Conservation (phyloP, 164 flowering plant species). For the Magnolia changhungtana region DNA sequence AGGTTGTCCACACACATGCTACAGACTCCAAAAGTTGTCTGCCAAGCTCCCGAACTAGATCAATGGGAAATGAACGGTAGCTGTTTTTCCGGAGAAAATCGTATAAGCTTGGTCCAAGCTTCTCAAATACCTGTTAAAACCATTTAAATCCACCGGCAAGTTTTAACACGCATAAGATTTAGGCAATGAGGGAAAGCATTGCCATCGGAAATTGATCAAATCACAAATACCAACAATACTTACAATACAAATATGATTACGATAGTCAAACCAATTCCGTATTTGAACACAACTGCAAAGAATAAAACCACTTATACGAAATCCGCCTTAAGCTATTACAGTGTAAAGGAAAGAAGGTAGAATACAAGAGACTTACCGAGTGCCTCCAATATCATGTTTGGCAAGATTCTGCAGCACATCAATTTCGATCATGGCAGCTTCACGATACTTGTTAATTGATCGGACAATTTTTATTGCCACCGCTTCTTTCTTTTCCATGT, state of each 20-base stretch:
- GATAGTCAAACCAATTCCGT: conserved; percentile 99
- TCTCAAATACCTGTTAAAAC: conserved; percentile 97
- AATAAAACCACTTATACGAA: conserved; percentile 58
- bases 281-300: conserved; percentile 99
- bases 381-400: conserved; percentile 67
- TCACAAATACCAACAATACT: conserved; percentile 56
- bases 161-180: conserved; percentile 57
- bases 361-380: conserved; percentile 49
- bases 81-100: conserved; percentile 99
- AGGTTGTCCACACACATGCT: conserved; percentile 94
- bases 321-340: conserved; percentile 30
- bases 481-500: conserved; percentile 65
- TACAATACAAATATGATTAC: conserved; percentile 99
- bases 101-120: conserved; percentile 99
- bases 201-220: conserved; percentile 47
- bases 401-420: conserved; percentile 80
- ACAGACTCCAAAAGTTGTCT: conserved; percentile 99
- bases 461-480: conserved; percentile 94
- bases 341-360: conserved; percentile 9
- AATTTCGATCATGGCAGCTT: conserved; percentile 96
- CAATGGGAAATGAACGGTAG: conserved; percentile 95
- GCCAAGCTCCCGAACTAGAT: conserved; percentile 98
- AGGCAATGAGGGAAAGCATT: conserved; percentile 31
- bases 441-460: conserved; percentile 77
- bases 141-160: conserved; percentile 72